A percentile compares a stretch with the other conserved stretches of the same genome.
Evolutionary conservation across 345 rosid genomes (phyloP).

Genomic region (Noccaea bulbosa): DNA sequence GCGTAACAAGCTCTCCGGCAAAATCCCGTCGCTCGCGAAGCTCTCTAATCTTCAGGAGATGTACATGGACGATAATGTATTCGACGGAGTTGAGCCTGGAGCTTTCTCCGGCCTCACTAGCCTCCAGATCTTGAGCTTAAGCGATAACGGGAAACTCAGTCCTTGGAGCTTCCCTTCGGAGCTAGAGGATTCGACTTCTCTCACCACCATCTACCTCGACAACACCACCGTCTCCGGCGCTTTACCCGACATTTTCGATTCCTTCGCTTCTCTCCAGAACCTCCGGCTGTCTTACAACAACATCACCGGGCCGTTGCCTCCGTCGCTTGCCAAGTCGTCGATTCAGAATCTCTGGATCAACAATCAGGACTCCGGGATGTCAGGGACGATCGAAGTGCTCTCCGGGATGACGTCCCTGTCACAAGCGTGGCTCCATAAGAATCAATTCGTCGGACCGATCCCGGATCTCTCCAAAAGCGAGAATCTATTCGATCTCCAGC

Average conservation of each 20-base stretch:
- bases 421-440: conserved; percentile 76
- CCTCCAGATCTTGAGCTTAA: conserved; percentile 53
- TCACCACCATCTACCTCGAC: conserved; percentile 54
- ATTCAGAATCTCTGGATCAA: conserved; percentile 71
- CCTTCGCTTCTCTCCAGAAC: conserved; percentile 51
- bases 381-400: conserved; percentile 65
- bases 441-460: conserved; percentile 70
- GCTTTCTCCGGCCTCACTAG: conserved; percentile 66
- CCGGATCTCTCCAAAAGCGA: conserved; percentile 70
- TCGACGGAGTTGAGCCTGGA: conserved; percentile 55
- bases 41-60: conserved; percentile 53
- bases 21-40: conserved; percentile 63
- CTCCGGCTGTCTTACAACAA: conserved; percentile 77
- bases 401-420: conserved; percentile 56
- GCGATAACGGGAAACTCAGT: conserved; percentile 41
- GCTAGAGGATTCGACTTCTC: conserved; percentile 48
- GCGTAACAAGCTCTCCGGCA: conserved; percentile 57
- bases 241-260: conserved; percentile 64
- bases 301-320: conserved; percentile 68
- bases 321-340: conserved; percentile 52
- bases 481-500: conserved; percentile 63
- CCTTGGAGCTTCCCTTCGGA: conserved; percentile 71
- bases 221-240: conserved; percentile 49
- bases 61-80: conserved; percentile 54
- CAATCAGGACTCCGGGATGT: conserved; percentile 59